Evolutionary conservation across 2,329 filamentous ascomycete genomes (phyloP).

Genomic region (Pseudocercospora fijiensis): DNA sequence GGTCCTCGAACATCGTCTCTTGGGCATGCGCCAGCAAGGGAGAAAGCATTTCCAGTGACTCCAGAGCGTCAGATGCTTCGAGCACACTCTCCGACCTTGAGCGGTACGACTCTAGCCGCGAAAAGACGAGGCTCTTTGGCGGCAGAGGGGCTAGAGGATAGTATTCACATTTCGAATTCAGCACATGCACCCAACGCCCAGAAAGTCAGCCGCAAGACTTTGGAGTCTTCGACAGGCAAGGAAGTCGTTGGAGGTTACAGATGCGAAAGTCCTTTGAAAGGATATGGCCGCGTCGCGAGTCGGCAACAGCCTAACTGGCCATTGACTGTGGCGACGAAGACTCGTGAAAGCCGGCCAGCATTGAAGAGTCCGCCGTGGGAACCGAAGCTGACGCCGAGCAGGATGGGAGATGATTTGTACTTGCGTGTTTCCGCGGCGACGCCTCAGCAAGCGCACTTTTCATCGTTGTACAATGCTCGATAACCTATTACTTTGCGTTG

Average conservation of each 20-base stretch:
- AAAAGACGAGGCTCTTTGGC: constrained; percentile 40
- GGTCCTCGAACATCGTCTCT: constrained; percentile 10
- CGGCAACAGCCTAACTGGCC: constrained; percentile 15
- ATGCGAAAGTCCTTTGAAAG: constrained; percentile 33
- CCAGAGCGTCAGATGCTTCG: constrained; percentile 19
- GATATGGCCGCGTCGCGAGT: constrained; percentile 31
- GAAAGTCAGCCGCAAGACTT: constrained; percentile 5
- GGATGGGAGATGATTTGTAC: constrained; percentile 65
- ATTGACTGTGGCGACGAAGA: constrained; percentile 23
- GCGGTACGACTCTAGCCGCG: constrained; percentile 38
- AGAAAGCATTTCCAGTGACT: constrained; percentile 11
- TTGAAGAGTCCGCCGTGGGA: constrained; percentile 56
- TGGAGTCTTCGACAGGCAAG: background rate
- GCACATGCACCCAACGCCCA: constrained; percentile 20
- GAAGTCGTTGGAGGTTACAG: constrained; percentile 5
- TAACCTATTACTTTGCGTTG: constrained; percentile 14
- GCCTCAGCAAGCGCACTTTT: constrained; percentile 23
- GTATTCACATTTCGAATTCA: constrained; percentile 35
- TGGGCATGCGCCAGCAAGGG: constrained; percentile 6
- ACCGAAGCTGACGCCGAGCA: constrained; percentile 65
- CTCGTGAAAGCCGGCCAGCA: constrained; percentile 14
- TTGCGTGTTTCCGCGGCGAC: constrained; percentile 41
- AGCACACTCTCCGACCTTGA: constrained; percentile 21
- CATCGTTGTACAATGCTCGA: constrained; percentile 8
- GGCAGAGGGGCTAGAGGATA: constrained; percentile 40